These are phyloP conservation scores for Bacidia rubella DNA, from an alignment of 495 filamentous ascomycete genomes.

Conservation along the genomic window DNA sequence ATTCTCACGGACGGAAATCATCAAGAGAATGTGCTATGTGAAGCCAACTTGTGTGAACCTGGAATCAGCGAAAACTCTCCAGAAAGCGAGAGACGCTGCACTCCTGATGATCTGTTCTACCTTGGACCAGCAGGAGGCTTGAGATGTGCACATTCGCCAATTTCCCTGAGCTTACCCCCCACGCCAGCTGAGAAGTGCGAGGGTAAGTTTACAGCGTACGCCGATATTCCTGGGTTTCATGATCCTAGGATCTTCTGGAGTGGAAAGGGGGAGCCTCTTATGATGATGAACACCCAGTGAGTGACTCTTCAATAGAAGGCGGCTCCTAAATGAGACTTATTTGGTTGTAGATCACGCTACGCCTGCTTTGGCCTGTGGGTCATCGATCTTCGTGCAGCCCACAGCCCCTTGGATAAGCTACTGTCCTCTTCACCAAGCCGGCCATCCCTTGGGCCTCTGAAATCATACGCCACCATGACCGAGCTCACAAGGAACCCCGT, in stretches of 20 bases:
- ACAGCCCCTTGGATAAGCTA: constrained; percentile 20
- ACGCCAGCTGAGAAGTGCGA: constrained; percentile 29
- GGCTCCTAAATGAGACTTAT: background rate
- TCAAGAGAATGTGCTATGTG: constrained; percentile 28
- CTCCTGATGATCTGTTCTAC: constrained; percentile 20
- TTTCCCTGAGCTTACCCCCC: constrained; percentile 25
- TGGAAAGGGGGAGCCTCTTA: constrained; percentile 27
- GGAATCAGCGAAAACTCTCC: constrained; percentile 6
- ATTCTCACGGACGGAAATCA: constrained; percentile 26
- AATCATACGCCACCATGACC: constrained; percentile 26
- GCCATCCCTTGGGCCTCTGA: constrained; percentile 26
- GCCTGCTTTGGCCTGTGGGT: constrained; percentile 32
- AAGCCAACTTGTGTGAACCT: constrained; percentile 27
- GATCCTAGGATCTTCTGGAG: constrained; percentile 30
- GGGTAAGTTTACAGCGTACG: constrained; percentile 19
- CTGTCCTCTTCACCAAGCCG: constrained; percentile 22
- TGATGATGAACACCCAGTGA: constrained; percentile 30
- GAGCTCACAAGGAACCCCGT: constrained; percentile 29
- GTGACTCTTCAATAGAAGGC: background rate
- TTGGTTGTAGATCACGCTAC: constrained; percentile 23
- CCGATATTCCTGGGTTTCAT: constrained; percentile 30
- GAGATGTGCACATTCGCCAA: constrained; percentile 21
- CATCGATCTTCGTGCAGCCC: constrained; percentile 24
- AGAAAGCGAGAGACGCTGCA: constrained; percentile 21
- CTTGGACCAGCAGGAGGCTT: constrained; percentile 24